These are phyloP conservation scores for Paecilomyces variotii DNA, from an alignment of 2,329 filamentous ascomycete species.

Conservation along the genomic window DNA sequence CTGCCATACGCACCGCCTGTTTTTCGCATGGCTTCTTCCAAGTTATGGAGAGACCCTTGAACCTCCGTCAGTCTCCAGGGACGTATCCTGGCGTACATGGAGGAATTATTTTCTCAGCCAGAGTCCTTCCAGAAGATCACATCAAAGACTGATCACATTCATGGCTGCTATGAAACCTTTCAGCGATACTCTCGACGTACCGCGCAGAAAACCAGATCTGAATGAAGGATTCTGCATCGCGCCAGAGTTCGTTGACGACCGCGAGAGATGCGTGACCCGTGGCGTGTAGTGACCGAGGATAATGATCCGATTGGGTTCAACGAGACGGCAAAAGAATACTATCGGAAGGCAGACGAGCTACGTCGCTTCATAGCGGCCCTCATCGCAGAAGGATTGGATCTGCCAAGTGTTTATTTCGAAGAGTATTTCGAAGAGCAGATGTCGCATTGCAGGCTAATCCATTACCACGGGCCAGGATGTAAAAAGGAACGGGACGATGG, in stretches of 20 bases:
- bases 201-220: not conserved
- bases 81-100: not conserved
- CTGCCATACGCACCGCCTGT: not conserved
- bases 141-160: not conserved
- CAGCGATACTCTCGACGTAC: not conserved
- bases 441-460: not conserved
- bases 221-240: slow-evolving; percentile 1
- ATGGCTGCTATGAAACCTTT: not conserved
- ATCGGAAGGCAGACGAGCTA: not conserved
- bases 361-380: not conserved
- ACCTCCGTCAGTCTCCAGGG: not conserved
- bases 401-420: not conserved
- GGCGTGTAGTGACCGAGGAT: not conserved
- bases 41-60: not conserved
- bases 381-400: slow-evolving; percentile 1
- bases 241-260: slow-evolving; percentile 1
- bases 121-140: not conserved
- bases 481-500: not conserved
- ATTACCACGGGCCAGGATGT: not conserved
- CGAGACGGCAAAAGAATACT: not conserved
- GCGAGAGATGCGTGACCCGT: not conserved
- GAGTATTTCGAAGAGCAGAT: slow-evolving; percentile 1
- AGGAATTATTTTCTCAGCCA: not conserved
- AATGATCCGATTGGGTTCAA: not conserved
- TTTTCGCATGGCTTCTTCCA: not conserved